Evolutionary conservation across 257 asterid species (phyloP).

Genomic region (Oldenlandia corymbosa): DNA sequence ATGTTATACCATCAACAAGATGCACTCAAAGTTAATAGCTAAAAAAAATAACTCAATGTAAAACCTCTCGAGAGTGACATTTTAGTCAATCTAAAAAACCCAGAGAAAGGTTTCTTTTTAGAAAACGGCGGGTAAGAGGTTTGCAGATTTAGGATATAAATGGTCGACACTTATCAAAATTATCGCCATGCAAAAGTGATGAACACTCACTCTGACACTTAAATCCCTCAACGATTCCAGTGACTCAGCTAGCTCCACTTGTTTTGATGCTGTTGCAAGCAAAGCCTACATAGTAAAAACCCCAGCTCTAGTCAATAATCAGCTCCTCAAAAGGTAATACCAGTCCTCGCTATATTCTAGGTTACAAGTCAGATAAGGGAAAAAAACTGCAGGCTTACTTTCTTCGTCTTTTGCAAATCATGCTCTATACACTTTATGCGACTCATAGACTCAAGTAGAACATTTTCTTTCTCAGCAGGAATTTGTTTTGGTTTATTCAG

Average conservation of each 20-base stretch:
- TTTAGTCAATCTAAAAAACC: too few relatives aligned
- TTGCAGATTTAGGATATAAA: too few relatives aligned
- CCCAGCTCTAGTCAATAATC: conserved; percentile 13
- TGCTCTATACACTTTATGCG: conserved; percentile 84
- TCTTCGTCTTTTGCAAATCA: conserved; percentile 84
- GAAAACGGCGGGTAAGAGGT: too few relatives aligned
- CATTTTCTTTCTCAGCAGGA: conserved; percentile 81
- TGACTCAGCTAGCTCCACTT: conserved; percentile 84
- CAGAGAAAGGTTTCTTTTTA: too few relatives aligned
- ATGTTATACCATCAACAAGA: conserved; percentile 12
- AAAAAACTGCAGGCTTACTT: conserved; percentile 31
- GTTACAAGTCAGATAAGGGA: neutral
- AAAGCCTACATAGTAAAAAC: conserved; percentile 47
- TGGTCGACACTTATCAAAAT: neutral
- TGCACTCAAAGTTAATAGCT: neutral
- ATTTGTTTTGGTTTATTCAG: conserved; percentile 67
- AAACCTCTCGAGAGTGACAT: neutral
- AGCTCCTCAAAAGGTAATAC: conserved; percentile 9
- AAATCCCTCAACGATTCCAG: conserved; percentile 62
- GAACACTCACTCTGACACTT: conserved; percentile 45
- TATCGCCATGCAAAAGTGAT: conserved; percentile 5
- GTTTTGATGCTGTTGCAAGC: conserved; percentile 78
- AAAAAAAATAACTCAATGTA: neutral
- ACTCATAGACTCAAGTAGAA: conserved; percentile 72
- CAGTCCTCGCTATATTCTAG: neutral